Percentiles rank a stretch among this genome's conserved stretches.
Evolutionary conservation across 768 basidiomycete genomes (phyloP).

Genomic region (Crepidotus variabilis): DNA sequence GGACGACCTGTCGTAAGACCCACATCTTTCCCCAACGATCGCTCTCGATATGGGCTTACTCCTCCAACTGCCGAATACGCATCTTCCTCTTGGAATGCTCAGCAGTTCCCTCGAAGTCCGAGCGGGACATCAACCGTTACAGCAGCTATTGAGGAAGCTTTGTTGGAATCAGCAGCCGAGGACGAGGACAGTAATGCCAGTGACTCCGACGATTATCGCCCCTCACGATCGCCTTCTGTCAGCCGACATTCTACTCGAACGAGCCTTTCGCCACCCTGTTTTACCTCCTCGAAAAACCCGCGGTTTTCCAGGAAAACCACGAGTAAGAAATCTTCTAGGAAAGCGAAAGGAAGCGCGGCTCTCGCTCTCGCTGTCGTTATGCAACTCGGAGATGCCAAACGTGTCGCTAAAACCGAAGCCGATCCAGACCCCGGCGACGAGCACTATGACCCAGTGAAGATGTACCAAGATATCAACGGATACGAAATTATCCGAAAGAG

Average conservation of each 20-base stretch:
- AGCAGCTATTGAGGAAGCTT: too few relatives aligned
- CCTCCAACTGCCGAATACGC: too few relatives aligned
- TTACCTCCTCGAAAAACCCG: neutral
- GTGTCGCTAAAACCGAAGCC: conserved; percentile 18
- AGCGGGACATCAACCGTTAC: too few relatives aligned
- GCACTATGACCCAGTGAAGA: conserved; percentile 14
- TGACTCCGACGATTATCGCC: neutral
- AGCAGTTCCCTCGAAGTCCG: too few relatives aligned
- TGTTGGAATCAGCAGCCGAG: too few relatives aligned
- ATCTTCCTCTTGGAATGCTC: too few relatives aligned
- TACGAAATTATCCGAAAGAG: conserved; percentile 20
- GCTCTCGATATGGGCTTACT: too few relatives aligned
- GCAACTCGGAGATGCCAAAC: conserved; percentile 30
- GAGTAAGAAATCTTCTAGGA: neutral
- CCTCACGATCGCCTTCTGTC: neutral
- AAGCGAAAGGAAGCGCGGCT: conserved; percentile 13
- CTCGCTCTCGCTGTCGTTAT: conserved; percentile 12
- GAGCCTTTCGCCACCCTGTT: neutral
- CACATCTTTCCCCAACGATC: too few relatives aligned
- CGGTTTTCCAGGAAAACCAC: too few relatives aligned
- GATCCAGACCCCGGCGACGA: conserved; percentile 7
- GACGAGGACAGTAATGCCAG: neutral
- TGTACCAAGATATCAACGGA: conserved; percentile 15
- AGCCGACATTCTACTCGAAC: neutral
- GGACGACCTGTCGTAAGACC: too few relatives aligned